A percentile compares a stretch with the other conserved stretches of the same genome.
These are phyloP conservation scores for Beauveria varroae DNA, from an alignment of 2,329 filamentous ascomycete species.

Conservation along the genomic window DNA sequence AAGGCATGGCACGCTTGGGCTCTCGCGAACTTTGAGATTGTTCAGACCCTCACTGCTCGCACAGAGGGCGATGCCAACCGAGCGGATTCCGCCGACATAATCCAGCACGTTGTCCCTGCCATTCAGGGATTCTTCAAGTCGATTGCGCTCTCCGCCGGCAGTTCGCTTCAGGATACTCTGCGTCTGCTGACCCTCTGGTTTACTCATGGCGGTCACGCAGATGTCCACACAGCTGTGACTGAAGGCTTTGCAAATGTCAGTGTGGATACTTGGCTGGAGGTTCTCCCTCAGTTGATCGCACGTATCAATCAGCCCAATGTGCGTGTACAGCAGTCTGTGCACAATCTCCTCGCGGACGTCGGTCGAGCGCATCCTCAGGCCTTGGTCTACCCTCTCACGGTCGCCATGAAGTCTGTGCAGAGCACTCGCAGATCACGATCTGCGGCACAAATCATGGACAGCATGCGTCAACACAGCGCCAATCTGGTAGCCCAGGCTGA, in stretches of 20 bases:
- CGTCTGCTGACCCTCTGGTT: constrained; percentile 94
- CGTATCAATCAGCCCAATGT: constrained; percentile 94
- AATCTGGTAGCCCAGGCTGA: constrained; percentile 92
- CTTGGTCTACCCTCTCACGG: constrained; percentile 91
- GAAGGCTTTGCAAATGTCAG: constrained; percentile 89
- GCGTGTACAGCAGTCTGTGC: constrained; percentile 81
- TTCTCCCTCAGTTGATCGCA: constrained; percentile 94
- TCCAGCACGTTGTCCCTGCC: constrained; percentile 87
- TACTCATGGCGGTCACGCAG: constrained; percentile 76
- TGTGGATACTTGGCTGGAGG: constrained; percentile 97
- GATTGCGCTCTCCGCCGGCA: constrained; percentile 83
- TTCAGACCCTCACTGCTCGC: constrained; percentile 68
- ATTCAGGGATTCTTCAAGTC: constrained; percentile 97
- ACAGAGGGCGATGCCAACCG: constrained; percentile 43
- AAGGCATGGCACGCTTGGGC: constrained; percentile 99
- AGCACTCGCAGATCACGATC: constrained; percentile 77
- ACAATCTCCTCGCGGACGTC: constrained; percentile 85
- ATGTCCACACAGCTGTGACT: constrained; percentile 81
- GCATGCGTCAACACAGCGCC: constrained; percentile 90
- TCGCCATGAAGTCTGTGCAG: constrained; percentile 90
- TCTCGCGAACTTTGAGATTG: constrained; percentile 95
- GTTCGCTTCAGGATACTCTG: constrained; percentile 91
- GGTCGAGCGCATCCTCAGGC: constrained; percentile 93
- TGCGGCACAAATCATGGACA: constrained; percentile 92
- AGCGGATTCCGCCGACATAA: constrained; percentile 57